phyloP scores from a whole-genome alignment of 176 grass and related monocot species.

The Alloteropsis semialata region DNA sequence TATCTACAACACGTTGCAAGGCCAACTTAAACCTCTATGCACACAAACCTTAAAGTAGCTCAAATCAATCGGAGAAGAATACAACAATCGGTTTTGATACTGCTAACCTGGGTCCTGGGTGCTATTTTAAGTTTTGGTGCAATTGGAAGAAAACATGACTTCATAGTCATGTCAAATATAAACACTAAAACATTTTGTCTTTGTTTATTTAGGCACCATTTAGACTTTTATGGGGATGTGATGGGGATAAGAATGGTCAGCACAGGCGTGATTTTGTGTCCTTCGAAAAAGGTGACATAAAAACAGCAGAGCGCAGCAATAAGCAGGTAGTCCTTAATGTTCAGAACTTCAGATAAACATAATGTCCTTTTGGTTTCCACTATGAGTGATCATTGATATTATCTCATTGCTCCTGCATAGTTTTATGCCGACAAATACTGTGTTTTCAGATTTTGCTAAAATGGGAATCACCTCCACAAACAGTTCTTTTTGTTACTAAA shows the following conservation, averaged over 20 bases:
- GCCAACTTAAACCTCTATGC: neutral
- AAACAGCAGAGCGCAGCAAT: conserved; percentile 91
- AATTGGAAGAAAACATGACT: conserved; percentile 1
- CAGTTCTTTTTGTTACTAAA: conserved; percentile 89
- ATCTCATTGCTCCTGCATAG: conserved; percentile 6
- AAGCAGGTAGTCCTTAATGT: conserved; percentile 66
- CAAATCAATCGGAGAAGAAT: neutral
- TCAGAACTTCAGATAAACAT: neutral
- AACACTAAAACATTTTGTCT: neutral
- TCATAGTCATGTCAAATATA: neutral
- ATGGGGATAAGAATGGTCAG: conserved; percentile 89
- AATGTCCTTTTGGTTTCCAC: conserved; percentile 18
- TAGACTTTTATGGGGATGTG: conserved; percentile 86
- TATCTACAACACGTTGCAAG: neutral
- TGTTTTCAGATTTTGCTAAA: conserved; percentile 88
- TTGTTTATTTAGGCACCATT: conserved; percentile 44
- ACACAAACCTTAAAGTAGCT: neutral
- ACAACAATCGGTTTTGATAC: neutral
- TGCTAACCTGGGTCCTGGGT: neutral
- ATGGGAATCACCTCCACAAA: conserved; percentile 92
- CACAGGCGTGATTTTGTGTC: conserved; percentile 98
- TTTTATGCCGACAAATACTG: conserved; percentile 37
- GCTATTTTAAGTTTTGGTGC: neutral
- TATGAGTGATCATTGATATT: conserved; percentile 16
- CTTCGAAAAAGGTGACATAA: conserved; percentile 98